These are phyloP conservation scores for Schizonepeta tenuifolia DNA, from an alignment of 257 asterid species.

Conservation along the genomic window DNA sequence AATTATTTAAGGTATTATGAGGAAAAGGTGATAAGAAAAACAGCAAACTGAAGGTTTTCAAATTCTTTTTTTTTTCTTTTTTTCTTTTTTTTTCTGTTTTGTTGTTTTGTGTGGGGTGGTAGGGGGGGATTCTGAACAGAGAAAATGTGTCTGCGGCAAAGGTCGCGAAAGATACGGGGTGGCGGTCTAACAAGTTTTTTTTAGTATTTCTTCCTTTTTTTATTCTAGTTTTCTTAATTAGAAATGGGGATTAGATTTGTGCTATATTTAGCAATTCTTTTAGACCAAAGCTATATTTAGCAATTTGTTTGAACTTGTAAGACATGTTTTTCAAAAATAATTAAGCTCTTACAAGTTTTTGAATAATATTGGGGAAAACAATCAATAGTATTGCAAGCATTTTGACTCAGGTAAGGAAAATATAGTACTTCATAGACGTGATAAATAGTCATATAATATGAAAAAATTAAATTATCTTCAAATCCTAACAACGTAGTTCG, in stretches of 20 bases:
- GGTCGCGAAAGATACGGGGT: conserved; percentile 43
- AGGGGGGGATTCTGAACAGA: conserved; percentile 4
- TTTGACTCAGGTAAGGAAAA: not conserved
- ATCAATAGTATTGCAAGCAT: too few species aligned
- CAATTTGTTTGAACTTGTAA: not conserved
- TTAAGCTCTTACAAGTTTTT: not conserved
- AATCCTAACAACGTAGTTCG: too few species aligned
- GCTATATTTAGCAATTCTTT: not conserved
- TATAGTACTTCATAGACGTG: too few species aligned
- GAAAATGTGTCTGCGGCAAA: conserved; percentile 35
- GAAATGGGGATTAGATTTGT: not conserved
- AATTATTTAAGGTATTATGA: conserved; percentile 1
- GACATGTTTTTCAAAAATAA: too few species aligned
- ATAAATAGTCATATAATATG: too few species aligned
- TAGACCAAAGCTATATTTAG: not conserved
- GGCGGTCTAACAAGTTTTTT: conserved; percentile 20
- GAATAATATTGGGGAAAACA: not conserved
- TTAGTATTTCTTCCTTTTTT: not conserved
- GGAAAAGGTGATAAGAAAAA: not conserved
- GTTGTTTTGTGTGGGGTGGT: conserved; percentile 3
- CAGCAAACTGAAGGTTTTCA: not conserved
- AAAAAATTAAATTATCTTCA: not conserved
- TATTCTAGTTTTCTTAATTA: not conserved
- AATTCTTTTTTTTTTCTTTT: too few species aligned
- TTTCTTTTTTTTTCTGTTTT: not conserved